These are phyloP conservation scores for Mariannaea sp. DNA, from an alignment of 2,329 filamentous ascomycete genomes.

Conservation along the genomic window DNA sequence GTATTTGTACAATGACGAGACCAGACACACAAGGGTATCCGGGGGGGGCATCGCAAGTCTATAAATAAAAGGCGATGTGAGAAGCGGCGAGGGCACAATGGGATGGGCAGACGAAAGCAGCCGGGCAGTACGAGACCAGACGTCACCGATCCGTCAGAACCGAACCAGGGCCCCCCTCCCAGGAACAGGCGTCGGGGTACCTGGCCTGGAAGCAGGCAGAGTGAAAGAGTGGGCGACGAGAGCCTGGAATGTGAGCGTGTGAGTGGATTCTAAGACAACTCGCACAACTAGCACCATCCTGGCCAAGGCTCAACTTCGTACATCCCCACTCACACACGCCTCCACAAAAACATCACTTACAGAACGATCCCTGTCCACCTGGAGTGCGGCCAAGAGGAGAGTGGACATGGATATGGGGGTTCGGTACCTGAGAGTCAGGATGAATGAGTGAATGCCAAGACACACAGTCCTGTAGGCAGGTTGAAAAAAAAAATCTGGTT, in stretches of 20 bases:
- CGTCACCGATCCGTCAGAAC: constrained; percentile 20
- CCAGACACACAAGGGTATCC: constrained; percentile 2
- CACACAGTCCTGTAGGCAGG: no score
- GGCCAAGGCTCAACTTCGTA: constrained; percentile 9
- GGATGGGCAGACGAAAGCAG: constrained; percentile 1
- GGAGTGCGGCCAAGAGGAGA: neutral
- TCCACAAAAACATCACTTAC: constrained; percentile 14
- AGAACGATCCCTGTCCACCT: constrained; percentile 14
- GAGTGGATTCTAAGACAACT: constrained; percentile 7
- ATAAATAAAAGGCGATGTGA: constrained; percentile 21
- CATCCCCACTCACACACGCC: constrained; percentile 12
- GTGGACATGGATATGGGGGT: neutral
- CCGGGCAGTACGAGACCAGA: constrained; percentile 5
- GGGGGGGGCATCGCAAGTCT: constrained; percentile 12
- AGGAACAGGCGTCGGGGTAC: no score
- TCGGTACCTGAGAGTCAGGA: no score
- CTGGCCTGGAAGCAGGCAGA: neutral
- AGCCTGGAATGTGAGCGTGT: constrained; percentile 10
- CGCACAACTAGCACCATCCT: neutral
- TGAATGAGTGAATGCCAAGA: no score
- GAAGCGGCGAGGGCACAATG: no score
- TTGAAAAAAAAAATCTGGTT: neutral
- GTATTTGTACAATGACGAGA: neutral
- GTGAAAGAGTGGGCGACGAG: no score
- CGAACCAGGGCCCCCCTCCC: constrained; percentile 10